Evolutionary conservation across 1,284 basidiomycete species (phyloP).

Genomic region (Melanopsichium pennsylvanicum): DNA sequence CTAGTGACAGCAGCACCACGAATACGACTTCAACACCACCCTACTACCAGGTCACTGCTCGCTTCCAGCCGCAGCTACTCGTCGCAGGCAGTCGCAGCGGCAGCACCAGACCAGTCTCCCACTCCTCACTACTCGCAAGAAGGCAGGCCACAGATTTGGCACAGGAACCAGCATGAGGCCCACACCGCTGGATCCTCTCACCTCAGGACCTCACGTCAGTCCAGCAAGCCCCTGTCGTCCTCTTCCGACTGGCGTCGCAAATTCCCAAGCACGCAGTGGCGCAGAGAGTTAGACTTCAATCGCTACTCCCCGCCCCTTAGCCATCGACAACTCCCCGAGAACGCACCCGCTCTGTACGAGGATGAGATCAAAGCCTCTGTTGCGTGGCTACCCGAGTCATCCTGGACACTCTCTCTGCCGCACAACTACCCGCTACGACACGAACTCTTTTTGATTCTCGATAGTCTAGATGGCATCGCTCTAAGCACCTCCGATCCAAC

Average conservation of each 20-base stretch:
- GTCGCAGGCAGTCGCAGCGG: slow-evolving; percentile 5
- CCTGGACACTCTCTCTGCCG: slow-evolving; percentile 11
- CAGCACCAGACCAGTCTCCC: neutral
- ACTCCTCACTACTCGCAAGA: neutral
- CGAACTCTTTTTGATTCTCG: slow-evolving; percentile 33
- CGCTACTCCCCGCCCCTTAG: slow-evolving; percentile 18
- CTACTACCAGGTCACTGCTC: neutral
- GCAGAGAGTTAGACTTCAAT: slow-evolving; percentile 37
- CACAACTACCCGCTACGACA: slow-evolving; percentile 22
- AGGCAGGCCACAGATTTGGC: neutral
- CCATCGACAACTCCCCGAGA: slow-evolving; percentile 19
- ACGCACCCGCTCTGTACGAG: slow-evolving; percentile 31
- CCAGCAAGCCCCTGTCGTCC: neutral
- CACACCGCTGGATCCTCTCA: neutral
- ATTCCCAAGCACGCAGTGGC: slow-evolving; percentile 26
- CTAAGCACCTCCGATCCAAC: slow-evolving; percentile 19
- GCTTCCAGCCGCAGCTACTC: slow-evolving; percentile 5
- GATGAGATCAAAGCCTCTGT: slow-evolving; percentile 29
- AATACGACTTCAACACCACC: neutral
- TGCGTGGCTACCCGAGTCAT: slow-evolving; percentile 24
- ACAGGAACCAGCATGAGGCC: neutral
- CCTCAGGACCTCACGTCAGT: neutral
- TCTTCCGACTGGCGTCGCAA: slow-evolving; percentile 22
- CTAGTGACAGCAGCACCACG: neutral
- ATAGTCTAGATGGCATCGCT: slow-evolving; percentile 26